These are phyloP conservation scores for Phaeotremella skinneri DNA, from an alignment of 768 basidiomycete species.

Conservation along the genomic window DNA sequence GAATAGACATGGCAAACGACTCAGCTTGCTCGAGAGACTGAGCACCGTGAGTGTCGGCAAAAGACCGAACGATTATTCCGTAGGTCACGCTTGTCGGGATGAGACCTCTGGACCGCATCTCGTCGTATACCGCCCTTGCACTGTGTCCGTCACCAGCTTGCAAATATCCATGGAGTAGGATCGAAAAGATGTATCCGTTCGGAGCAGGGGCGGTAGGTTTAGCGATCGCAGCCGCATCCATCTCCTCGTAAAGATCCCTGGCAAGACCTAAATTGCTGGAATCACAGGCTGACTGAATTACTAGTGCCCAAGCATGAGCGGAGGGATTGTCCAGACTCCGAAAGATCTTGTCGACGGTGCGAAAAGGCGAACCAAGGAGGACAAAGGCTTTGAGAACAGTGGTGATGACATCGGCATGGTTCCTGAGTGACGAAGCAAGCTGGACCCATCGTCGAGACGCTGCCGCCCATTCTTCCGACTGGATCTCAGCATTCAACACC, in stretches of 20 bases:
- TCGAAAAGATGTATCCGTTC: slow-evolving; percentile 37
- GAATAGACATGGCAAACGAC: slow-evolving; percentile 62
- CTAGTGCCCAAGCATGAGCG: slow-evolving; percentile 64
- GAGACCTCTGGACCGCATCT: slow-evolving; percentile 68
- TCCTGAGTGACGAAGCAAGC: slow-evolving; percentile 50
- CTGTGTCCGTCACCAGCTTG: slow-evolving; percentile 57
- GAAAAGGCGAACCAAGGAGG: slow-evolving; percentile 72
- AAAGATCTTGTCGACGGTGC: slow-evolving; percentile 64
- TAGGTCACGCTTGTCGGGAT: slow-evolving; percentile 69
- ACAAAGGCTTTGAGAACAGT: slow-evolving; percentile 80
- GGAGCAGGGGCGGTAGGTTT: slow-evolving; percentile 50
- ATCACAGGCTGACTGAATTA: slow-evolving; percentile 80
- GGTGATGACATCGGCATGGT: slow-evolving; percentile 60
- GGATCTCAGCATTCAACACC: slow-evolving; percentile 78
- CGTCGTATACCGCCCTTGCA: slow-evolving; percentile 67
- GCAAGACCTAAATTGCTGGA: slow-evolving; percentile 65
- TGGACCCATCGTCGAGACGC: slow-evolving; percentile 70
- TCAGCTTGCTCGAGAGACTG: slow-evolving; percentile 64
- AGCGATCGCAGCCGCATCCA: slow-evolving; percentile 61
- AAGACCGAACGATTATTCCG: slow-evolving; percentile 64
- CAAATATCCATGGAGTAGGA: slow-evolving; percentile 56
- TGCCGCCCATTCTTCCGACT: slow-evolving; percentile 73
- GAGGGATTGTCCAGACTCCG: slow-evolving; percentile 39
- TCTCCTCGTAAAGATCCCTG: slow-evolving; percentile 63
- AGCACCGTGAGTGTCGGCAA: slow-evolving; percentile 57